Evolutionary conservation across 805 yeast genomes (phyloP), one percentile per base, ranked within the genome.

Genomic region (Candida nemodendra): DNA sequence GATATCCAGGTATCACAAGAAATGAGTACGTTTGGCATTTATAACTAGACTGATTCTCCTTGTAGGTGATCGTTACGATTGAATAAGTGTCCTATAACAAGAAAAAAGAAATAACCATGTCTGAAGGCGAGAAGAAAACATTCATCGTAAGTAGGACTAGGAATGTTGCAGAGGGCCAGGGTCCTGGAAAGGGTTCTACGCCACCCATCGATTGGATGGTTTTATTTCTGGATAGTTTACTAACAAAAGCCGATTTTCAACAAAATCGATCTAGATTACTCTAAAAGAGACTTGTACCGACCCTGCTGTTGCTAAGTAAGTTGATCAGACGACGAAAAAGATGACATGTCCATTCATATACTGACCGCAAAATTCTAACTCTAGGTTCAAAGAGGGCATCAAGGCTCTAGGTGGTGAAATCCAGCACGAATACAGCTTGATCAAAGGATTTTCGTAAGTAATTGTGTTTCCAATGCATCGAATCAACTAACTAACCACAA

Each of bases 371-470:
- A n/a, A 9, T 5, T 30, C 12, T 14, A 19, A 27, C 6, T 19
- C 25, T 35, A 56, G 62, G 27, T 55, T 80, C 62, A 79, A 81
- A 54, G 63, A 68, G 36, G 65, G 69, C 39, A 59, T 80, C 42
- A 32, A 55, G 21, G 68, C 72, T 24, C 51, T 77, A 36, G 87
- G 87, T 27, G 88, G 86, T 36, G 68, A 66, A 36, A 71, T 82
- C 55, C 72, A 74, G 34, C 77, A 73, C 45, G 85, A 81, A 47
- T 81, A 71, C 58, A 62, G 70, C 36, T 65, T 82, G 56, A 79
- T 82, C 64, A 82, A 81, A 63, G 89, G 87, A 0, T 80, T 76
- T 52, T 66, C 76, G 54, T 74, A 56, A 43, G 64, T 57, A 23
- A 24, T 19, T 5, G 14, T 17, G 7, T 8, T 16, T 30, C 30